Percentiles rank a stretch among this genome's conserved stretches.
Evolutionary conservation across 148 eudicot genomes (phyloP).

Genomic region (Rhododendron williamsianum): DNA sequence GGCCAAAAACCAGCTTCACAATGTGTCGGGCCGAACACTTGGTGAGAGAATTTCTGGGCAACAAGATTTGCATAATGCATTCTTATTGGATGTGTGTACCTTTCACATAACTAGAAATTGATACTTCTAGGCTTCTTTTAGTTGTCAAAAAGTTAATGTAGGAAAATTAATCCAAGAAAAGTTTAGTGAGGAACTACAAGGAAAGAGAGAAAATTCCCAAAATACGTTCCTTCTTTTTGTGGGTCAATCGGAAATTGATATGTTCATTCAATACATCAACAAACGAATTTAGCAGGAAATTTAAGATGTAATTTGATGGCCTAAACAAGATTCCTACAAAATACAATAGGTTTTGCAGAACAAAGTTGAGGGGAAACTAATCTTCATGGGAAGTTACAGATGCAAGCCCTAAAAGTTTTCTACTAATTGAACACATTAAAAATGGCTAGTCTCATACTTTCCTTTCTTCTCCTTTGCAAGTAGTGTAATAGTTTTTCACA

Average conservation of each 20-base stretch:
- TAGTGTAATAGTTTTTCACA: not conserved
- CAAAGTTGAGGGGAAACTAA: not conserved
- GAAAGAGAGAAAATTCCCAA: not conserved
- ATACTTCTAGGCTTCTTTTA: not conserved
- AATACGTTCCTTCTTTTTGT: too few relatives aligned
- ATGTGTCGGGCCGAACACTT: slow-evolving; percentile 9
- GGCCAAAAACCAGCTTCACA: slow-evolving; percentile 64
- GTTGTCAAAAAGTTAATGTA: not conserved
- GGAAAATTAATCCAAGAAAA: not conserved
- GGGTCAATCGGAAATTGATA: not conserved
- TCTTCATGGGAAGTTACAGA: not conserved
- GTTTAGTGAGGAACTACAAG: not conserved
- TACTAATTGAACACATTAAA: not conserved
- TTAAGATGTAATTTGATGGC: not conserved
- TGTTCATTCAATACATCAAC: not conserved
- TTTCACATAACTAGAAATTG: not conserved
- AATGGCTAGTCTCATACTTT: not conserved
- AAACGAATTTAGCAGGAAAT: not conserved
- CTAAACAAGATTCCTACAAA: not conserved
- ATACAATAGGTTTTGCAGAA: not conserved
- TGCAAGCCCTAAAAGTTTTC: not conserved
- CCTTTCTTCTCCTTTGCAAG: not conserved
- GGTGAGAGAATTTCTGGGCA: not conserved
- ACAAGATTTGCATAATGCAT: not conserved
- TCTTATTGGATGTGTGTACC: not conserved